Base-by-base conservation (phyloP, 306 rosid genomes). In the Alnus glutinosa region DNA sequence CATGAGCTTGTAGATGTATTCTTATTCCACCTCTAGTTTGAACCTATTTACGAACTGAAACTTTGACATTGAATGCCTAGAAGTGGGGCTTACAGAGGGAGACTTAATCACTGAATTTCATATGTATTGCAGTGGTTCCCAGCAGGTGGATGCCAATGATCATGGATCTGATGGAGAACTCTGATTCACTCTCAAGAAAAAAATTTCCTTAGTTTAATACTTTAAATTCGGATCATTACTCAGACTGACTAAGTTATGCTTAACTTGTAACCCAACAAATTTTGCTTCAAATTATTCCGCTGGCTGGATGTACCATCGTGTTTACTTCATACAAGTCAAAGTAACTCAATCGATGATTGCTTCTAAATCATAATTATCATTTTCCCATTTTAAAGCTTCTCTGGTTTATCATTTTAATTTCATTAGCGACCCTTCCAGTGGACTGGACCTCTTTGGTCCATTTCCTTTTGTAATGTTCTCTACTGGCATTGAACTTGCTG, bases 91-190 rank as follows among this genome's bases (percentile, higher is more conserved):
- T 67, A 36, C 19, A 11, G 44, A 42, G 72, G 28, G 8, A 67
- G 72, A 42, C 32, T 39, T 16, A 9, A 4, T 63, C 10, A 42
- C 42, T 68, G 13, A 68, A 39, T 39, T 42, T 39, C 75, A 42
- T 78, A 23, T 84, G 75, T 19, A 68, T 49, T 90, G 86, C 94
- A 88, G 91, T 74, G 87, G 32, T 30, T 82, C 83, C 32, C 36
- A 69, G 8, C 76, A 75, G 55, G 85, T 67, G 13, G 83, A 73
- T 39, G 81, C n/a, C 19, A 78, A 30, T 39, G 86, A 70, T 32
- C 81, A 50, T 30, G 92, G 42, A 55, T 82, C 83, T 2, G 70
- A 89, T 61, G 88, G 86, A 51, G 97, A 92, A 84, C 94, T 92
- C 82, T 90, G 76, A 88, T 77, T 47, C 75, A 71, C 76, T 23